phyloP scores from a whole-genome alignment of 768 basidiomycete genomes.

The Tephrocybe rancida region DNA sequence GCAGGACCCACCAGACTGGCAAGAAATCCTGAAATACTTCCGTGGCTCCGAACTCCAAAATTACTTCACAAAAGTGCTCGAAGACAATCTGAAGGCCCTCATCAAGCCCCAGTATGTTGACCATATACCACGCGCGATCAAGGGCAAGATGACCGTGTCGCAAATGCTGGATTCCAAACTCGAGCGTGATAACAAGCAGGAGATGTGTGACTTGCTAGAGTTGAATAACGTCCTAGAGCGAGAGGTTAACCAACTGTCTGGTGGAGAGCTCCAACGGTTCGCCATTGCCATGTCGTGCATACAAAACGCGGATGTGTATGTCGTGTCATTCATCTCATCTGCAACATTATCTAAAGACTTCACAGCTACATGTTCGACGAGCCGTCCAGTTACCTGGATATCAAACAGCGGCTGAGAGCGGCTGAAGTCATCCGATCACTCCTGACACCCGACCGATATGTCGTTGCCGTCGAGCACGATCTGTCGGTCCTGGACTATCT shows the following conservation, averaged over 20 bases:
- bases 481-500: conserved; percentile 97
- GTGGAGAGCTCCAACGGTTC: conserved; percentile 97
- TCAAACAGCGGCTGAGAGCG: conserved; percentile 92
- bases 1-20: conserved; percentile 98
- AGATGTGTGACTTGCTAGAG: conserved; percentile 86
- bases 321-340: conserved; percentile 13
- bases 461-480: conserved; percentile 99
- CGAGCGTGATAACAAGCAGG: conserved; percentile 87
- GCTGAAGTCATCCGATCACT: conserved; percentile 93
- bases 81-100: conserved; percentile 97
- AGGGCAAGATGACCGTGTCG: conserved; percentile 81
- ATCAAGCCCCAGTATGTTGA: conserved; percentile 99
- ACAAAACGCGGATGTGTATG: conserved; percentile 93
- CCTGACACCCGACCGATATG: conserved; percentile 82
- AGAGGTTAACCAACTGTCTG: conserved; percentile 84
- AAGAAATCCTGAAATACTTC: conserved; percentile 98
- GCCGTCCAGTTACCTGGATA: conserved; percentile 96
- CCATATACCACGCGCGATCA: conserved; percentile 96
- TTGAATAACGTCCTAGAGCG: conserved; percentile 84
- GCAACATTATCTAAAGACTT: not conserved
- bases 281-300: conserved; percentile 98
- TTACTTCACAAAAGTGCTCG: conserved; percentile 98
- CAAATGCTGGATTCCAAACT: conserved; percentile 93
- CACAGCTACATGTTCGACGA: conserved; percentile 98
- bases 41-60: conserved; percentile 98